Base-by-base conservation (phyloP, 2,329 filamentous ascomycete genomes). In the Alternaria consortialis region DNA sequence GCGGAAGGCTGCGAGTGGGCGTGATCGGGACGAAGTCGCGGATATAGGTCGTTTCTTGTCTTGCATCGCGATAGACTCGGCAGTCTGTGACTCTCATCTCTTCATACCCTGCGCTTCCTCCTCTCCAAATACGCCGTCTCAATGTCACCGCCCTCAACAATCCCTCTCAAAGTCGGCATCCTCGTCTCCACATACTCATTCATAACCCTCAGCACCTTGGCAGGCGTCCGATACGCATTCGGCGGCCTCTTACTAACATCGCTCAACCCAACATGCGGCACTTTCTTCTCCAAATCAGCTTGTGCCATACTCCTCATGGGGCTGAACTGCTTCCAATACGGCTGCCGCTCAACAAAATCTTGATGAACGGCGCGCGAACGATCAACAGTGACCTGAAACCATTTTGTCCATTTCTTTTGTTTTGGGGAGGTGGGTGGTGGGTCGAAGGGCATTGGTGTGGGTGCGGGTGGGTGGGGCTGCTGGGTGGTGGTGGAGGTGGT, bases 381-480 rank as follows among this genome's bases (percentile, higher is more conserved):
- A 63, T 81, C 79, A 39, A 80, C 66, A 15, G 74, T 75, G 37
- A 84, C 68, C 55, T 81, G 78, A 68, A 83, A 84, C 69, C 71
- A 76, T 53, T 74, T 76, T 11, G 69, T 73, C 7, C n/a, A 34
- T 52, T 57, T 50, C 25, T 50, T 60, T n/a, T 67, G 42, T 42
- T 42, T 42, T 47, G 25, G 40, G 43, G 53, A 5, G 55, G 32
- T 1, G 51, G 59, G 47, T 20, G 56, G 52, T 13, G 58, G 54
- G 23, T 69, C 64, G 60, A 74, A 75, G 46, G 74, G 75, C 58
- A 77, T 56, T 13, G 68, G 66, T 7, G 60, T 47, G 20, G 39
- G 47, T 11, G 52, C 50, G 32, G 60, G 55, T 27, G 34, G 15
- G 46, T 46, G 53, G 31, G 23, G 20, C 7, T 23, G 20, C 39